Evolutionary conservation across 2,329 filamentous ascomycete genomes (phyloP).

Genomic region (Aureobasidium sp.): DNA sequence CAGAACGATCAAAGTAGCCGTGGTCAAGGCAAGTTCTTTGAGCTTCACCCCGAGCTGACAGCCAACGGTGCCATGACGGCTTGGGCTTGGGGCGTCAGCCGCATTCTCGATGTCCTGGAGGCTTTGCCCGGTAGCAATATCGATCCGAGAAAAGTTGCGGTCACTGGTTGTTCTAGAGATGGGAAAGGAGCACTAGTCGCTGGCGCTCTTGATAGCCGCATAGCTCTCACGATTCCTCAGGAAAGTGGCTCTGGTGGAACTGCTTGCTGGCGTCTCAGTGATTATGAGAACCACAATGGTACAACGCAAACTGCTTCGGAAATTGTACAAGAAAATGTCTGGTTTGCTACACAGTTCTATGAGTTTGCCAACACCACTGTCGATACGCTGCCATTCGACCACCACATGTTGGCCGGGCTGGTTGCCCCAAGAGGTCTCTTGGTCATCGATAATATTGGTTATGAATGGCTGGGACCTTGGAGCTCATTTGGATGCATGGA

Average conservation of each 20-base stretch:
- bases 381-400: slow-evolving; percentile 46
- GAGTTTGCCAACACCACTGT: slow-evolving; percentile 40
- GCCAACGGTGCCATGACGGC: slow-evolving; percentile 53
- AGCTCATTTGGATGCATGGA: slow-evolving; percentile 53
- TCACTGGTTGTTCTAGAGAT: slow-evolving; percentile 58
- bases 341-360: slow-evolving; percentile 54
- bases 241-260: slow-evolving; percentile 54
- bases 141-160: slow-evolving; percentile 38
- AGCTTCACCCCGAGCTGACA: slow-evolving; percentile 49
- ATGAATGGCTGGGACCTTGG: slow-evolving; percentile 52
- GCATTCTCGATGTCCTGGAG: slow-evolving; percentile 54
- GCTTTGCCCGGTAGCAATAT: slow-evolving; percentile 40
- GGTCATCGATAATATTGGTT: slow-evolving; percentile 51
- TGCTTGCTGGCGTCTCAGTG: slow-evolving; percentile 48
- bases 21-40: slow-evolving; percentile 53
- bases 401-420: slow-evolving; percentile 52
- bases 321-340: slow-evolving; percentile 56
- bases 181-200: slow-evolving; percentile 58
- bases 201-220: slow-evolving; percentile 51
- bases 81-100: slow-evolving; percentile 57
- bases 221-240: slow-evolving; percentile 55
- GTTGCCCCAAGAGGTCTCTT: slow-evolving; percentile 50
- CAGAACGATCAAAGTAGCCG: slow-evolving; percentile 42
- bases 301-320: slow-evolving; percentile 55
- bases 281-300: slow-evolving; percentile 40